These are phyloP conservation scores for Aplosporella prunicola DNA, from an alignment of 2,329 filamentous ascomycete genomes.

Conservation along the genomic window DNA sequence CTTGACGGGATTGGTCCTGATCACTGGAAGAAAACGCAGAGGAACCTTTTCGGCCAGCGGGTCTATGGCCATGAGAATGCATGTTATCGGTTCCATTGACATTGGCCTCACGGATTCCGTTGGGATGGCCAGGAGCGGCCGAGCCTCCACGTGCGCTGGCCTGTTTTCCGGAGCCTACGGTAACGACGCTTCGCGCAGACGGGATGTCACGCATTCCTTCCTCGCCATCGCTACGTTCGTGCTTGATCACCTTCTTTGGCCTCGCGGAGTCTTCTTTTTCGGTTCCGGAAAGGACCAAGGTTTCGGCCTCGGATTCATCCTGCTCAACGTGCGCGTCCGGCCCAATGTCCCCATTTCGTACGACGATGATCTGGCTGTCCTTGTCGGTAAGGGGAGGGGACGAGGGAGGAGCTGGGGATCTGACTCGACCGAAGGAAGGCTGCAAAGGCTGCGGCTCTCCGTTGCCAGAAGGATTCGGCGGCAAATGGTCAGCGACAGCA, in stretches of 20 bases:
- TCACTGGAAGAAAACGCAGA: slow-evolving; percentile 9
- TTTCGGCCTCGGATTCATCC: slow-evolving; percentile 42
- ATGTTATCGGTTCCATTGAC: slow-evolving; percentile 4
- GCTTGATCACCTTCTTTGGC: slow-evolving; percentile 29
- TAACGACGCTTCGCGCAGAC: neutral
- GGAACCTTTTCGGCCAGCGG: slow-evolving; percentile 6
- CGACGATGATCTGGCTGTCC: slow-evolving; percentile 2
- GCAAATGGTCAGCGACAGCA: slow-evolving; percentile 12
- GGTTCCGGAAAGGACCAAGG: slow-evolving; percentile 33
- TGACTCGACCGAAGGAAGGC: slow-evolving; percentile 9
- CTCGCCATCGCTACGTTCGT: slow-evolving; percentile 27
- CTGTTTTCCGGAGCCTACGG: neutral
- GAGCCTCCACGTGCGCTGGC: neutral
- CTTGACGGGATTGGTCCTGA: no score
- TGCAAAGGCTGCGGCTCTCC: slow-evolving; percentile 11
- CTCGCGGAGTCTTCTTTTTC: slow-evolving; percentile 9
- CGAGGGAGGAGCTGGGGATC: slow-evolving; percentile 6
- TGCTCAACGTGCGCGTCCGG: slow-evolving; percentile 19
- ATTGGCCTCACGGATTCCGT: slow-evolving; percentile 5
- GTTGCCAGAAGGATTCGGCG: slow-evolving; percentile 11
- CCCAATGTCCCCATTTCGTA: slow-evolving; percentile 11
- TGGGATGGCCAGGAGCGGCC: neutral
- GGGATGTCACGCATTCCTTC: slow-evolving; percentile 13
- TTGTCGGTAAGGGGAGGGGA: slow-evolving; percentile 10
- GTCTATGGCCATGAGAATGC: slow-evolving; percentile 3